Evolutionary conservation across 495 filamentous ascomycete species (phyloP), one percentile per base, ranked within the genome.

Genomic region (Articulospora tetracladia): DNA sequence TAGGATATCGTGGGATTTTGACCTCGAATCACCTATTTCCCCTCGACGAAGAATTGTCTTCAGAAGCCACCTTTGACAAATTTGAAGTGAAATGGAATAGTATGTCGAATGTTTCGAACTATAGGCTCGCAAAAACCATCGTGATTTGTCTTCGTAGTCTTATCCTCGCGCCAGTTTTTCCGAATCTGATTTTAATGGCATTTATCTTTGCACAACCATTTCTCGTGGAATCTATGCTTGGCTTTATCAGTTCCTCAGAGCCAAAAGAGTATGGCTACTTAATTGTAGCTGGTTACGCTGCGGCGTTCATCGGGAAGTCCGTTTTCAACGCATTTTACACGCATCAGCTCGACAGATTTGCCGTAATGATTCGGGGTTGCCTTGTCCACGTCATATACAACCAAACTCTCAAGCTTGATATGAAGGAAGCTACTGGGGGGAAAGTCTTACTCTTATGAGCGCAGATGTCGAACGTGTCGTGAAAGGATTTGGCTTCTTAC

Each of bases 131-230:
- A 3, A 44, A 19, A 15, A 44, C 15, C 30, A 34, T 34, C 30
- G 4, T 32, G 13, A 4, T 32, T 6, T 32, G 30, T 32, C 30
- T 32, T 13, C 30, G 30, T 32, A 13, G 30, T 32, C 13, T 32
- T 6, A 6, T 56, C 0, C 20, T 55, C 20, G 15, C 6, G 2
- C 17, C 23, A 6, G 22, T 57, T 20, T 44, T 69, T 34, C 79
- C 83, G 0, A 65, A 83, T 47, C 59, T 76, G 0, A 75, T 65
- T 26, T 70, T 79, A 1, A 79, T 78, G 15, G 84, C 69, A 1
- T 85, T 91, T 62, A 82, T 76, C 20, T 82, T 86, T 49, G 80
- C 78, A 55, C 86, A 90, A 62, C 87, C 87, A 0, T 79, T 90
- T 51, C 75, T 91, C 11, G 65, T 73, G 47, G n/a, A 44, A 12